Evolutionary conservation across 805 yeast genomes (phyloP).

Genomic region (Kluyveromyces dobzhanskii): DNA sequence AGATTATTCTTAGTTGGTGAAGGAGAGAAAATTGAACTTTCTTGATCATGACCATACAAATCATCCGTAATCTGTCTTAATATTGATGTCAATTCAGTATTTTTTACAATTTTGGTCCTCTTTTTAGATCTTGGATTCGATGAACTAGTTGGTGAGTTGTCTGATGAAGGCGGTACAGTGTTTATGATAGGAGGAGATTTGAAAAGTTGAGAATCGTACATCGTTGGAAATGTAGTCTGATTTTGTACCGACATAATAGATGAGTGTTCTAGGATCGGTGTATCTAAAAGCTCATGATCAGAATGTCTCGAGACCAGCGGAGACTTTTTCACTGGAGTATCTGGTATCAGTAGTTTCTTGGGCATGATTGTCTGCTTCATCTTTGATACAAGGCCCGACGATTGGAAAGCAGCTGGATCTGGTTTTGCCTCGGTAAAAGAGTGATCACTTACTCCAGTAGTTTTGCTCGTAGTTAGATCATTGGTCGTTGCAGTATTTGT

Average conservation of each 20-base stretch:
- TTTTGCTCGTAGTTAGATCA: conserved; percentile 13
- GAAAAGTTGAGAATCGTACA: background rate
- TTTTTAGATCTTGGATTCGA: conserved; percentile 13
- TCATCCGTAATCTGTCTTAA: conserved; percentile 31
- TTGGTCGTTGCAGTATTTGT: conserved; percentile 9
- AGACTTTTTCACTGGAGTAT: conserved; percentile 27
- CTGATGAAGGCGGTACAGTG: conserved; percentile 4
- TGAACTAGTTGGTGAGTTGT: conserved; percentile 6
- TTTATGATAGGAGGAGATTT: conserved; percentile 6
- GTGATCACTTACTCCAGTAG: background rate
- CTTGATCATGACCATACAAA: conserved; percentile 23
- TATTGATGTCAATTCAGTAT: conserved; percentile 25
- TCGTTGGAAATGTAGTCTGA: conserved; percentile 10
- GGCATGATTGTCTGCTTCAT: conserved; percentile 14
- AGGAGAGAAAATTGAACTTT: conserved; percentile 7
- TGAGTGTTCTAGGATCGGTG: conserved; percentile 3
- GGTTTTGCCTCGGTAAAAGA: conserved; percentile 17
- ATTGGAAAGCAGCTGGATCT: conserved; percentile 21
- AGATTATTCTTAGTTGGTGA: conserved; percentile 6
- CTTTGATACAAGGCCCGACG: conserved; percentile 25
- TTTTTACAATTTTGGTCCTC: conserved; percentile 21
- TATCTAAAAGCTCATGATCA: conserved; percentile 3
- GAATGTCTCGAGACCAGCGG: conserved; percentile 14
- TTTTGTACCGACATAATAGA: conserved; percentile 10
- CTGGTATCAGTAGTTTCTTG: conserved; percentile 21